Conservation (phyloP, 1,284 basidiomycete genomes). For the Trametes versicolor region DNA sequence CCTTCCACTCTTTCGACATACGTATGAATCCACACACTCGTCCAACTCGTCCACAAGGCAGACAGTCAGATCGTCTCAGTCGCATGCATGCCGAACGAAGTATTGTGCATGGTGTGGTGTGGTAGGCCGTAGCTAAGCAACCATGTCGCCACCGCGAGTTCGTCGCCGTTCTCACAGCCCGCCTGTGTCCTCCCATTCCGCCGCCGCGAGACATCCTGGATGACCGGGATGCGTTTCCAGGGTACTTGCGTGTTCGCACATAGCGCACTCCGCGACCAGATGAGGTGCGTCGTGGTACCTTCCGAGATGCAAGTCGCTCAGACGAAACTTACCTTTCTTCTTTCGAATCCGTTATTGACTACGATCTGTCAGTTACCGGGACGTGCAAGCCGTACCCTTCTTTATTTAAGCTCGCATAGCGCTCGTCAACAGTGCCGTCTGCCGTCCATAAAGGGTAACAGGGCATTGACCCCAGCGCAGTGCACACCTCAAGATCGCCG, state of each 20-base stretch:
- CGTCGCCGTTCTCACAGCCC: not conserved
- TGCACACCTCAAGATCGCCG: no score
- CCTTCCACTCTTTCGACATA: no score
- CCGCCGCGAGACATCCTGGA: not conserved
- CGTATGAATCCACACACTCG: not conserved
- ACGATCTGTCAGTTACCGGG: not conserved
- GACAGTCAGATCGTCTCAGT: not conserved
- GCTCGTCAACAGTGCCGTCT: not conserved
- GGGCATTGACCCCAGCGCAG: no score
- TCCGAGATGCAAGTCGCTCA: not conserved
- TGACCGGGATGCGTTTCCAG: not conserved
- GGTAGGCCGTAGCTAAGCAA: constrained; percentile 2
- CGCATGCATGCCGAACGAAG: no score
- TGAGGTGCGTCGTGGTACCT: no score
- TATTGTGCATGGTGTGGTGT: not conserved
- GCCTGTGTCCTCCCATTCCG: not conserved
- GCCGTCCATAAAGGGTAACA: not conserved
- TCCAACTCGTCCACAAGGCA: not conserved
- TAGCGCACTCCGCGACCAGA: not conserved
- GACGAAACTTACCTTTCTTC: not conserved
- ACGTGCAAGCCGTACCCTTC: not conserved
- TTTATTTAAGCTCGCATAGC: not conserved
- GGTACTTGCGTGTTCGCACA: not conserved
- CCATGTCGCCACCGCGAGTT: not conserved
- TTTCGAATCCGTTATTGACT: not conserved